These are phyloP conservation scores for Kalmanozyma brasiliensis DNA, from an alignment of 1,284 basidiomycete genomes.

Conservation along the genomic window DNA sequence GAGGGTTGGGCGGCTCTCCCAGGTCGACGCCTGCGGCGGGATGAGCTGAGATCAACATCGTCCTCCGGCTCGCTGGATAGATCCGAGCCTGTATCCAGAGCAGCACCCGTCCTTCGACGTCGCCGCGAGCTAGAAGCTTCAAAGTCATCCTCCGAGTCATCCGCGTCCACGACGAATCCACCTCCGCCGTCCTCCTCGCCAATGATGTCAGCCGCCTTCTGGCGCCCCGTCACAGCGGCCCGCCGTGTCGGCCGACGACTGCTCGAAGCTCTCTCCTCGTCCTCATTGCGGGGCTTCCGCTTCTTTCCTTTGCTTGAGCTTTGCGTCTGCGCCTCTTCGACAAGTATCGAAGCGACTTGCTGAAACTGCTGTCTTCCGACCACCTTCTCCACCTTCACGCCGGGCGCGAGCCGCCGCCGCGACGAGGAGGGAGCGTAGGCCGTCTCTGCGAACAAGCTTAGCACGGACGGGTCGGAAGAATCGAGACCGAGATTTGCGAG, in stretches of 20 bases:
- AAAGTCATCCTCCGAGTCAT: conserved; percentile 43
- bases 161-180: conserved; percentile 35
- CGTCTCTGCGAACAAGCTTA: conserved; percentile 44
- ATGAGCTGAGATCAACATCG: conserved; percentile 6
- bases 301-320: neutral
- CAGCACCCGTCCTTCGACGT: neutral
- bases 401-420: conserved; percentile 12
- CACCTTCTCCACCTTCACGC: conserved; percentile 37
- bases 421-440: conserved; percentile 33
- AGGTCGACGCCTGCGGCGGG: conserved; percentile 7
- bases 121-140: conserved; percentile 6
- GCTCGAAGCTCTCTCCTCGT: neutral
- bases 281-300: conserved; percentile 10
- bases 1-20: conserved; percentile 2
- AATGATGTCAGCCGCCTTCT: conserved; percentile 22
- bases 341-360: conserved; percentile 40
- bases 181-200: conserved; percentile 19
- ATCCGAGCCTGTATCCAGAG: conserved; percentile 25
- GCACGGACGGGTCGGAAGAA: conserved; percentile 34
- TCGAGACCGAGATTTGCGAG: conserved; percentile 48
- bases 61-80: conserved; percentile 15
- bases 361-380: conserved; percentile 50
- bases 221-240: conserved; percentile 31
- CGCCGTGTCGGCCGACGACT: conserved; percentile 22
- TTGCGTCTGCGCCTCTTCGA: conserved; percentile 20